phyloP scores from a whole-genome alignment of 1,284 basidiomycete species.

The Moesziomyces antarcticus region DNA sequence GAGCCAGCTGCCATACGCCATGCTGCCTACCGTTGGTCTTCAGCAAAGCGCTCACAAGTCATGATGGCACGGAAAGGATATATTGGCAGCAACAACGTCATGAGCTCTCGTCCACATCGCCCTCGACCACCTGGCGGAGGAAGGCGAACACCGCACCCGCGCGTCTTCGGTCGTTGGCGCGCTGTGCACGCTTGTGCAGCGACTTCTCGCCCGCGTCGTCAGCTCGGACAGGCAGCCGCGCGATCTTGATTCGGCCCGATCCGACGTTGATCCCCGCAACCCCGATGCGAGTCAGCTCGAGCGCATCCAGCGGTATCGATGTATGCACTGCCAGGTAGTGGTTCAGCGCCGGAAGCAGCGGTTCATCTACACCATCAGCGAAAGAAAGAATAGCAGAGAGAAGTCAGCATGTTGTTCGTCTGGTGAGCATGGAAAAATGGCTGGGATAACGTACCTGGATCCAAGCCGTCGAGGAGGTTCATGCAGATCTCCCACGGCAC shows the following conservation, averaged over 20 bases:
- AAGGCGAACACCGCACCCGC: slow-evolving; percentile 37
- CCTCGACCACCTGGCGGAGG: slow-evolving; percentile 32
- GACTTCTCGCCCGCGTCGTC: slow-evolving; percentile 14
- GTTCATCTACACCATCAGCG: slow-evolving; percentile 11
- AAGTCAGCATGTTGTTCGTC: too few species aligned
- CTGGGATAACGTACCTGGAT: slow-evolving; percentile 9
- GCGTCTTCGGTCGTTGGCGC: slow-evolving; percentile 23
- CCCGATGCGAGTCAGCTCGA: slow-evolving; percentile 39
- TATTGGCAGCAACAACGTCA: not conserved
- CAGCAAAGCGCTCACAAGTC: too few species aligned
- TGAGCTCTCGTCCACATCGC: slow-evolving; percentile 2
- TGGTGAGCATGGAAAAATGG: not conserved
- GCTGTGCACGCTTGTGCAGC: slow-evolving; percentile 11
- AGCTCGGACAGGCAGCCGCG: slow-evolving; percentile 14
- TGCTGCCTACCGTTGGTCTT: too few species aligned
- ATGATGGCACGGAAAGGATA: not conserved
- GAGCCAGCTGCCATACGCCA: too few species aligned
- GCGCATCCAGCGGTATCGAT: slow-evolving; percentile 39
- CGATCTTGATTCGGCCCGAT: slow-evolving; percentile 42
- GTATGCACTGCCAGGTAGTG: slow-evolving; percentile 44
- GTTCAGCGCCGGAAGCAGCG: slow-evolving; percentile 44
- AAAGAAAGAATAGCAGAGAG: not conserved
- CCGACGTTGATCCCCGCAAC: slow-evolving; percentile 47
- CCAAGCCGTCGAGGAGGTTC: slow-evolving; percentile 25
- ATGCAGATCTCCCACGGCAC: slow-evolving; percentile 51